Evolutionary conservation across 108 stramenopile genomes (phyloP).

Genomic region (Skeletonema costatum): DNA sequence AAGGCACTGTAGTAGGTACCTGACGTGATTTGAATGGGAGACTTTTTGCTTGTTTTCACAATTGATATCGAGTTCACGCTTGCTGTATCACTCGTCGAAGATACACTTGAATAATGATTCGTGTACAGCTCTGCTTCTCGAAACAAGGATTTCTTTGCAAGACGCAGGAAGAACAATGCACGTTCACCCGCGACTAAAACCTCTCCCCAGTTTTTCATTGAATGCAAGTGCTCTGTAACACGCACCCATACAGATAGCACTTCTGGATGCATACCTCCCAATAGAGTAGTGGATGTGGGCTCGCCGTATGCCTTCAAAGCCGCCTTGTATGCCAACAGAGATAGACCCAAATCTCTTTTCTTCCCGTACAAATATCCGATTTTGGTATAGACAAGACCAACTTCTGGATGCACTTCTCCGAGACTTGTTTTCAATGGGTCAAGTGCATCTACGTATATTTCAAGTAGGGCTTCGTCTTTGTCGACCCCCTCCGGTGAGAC

Average conservation of each 20-base stretch:
- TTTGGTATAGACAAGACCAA: conserved; percentile 36
- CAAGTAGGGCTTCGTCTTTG: conserved; percentile 35
- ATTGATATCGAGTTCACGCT: conserved; percentile 5
- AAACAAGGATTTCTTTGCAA: conserved; percentile 29
- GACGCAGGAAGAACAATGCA: conserved; percentile 35
- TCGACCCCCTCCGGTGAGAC: conserved; percentile 22
- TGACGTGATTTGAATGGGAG: conserved; percentile 28
- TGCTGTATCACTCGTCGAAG: conserved; percentile 1
- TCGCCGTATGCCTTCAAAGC: conserved; percentile 40
- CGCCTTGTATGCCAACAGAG: conserved; percentile 37
- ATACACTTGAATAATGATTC: neutral
- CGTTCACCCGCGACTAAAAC: conserved; percentile 32
- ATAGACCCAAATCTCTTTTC: conserved; percentile 26
- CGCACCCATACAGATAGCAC: conserved; percentile 36
- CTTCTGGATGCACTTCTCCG: conserved; percentile 28
- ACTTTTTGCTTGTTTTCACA: conserved; percentile 24
- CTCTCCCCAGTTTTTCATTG: conserved; percentile 27
- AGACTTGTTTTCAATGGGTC: conserved; percentile 39
- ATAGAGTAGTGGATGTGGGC: conserved; percentile 7
- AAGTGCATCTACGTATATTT: conserved; percentile 43
- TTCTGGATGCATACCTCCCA: conserved; percentile 19
- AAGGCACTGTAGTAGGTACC: conserved; percentile 18
- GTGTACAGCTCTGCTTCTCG: conserved; percentile 8
- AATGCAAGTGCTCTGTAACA: conserved; percentile 26
- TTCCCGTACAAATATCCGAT: conserved; percentile 43